These are phyloP conservation scores for Cladosporium sp. DNA, from an alignment of 2,329 filamentous ascomycete genomes.

Conservation along the genomic window DNA sequence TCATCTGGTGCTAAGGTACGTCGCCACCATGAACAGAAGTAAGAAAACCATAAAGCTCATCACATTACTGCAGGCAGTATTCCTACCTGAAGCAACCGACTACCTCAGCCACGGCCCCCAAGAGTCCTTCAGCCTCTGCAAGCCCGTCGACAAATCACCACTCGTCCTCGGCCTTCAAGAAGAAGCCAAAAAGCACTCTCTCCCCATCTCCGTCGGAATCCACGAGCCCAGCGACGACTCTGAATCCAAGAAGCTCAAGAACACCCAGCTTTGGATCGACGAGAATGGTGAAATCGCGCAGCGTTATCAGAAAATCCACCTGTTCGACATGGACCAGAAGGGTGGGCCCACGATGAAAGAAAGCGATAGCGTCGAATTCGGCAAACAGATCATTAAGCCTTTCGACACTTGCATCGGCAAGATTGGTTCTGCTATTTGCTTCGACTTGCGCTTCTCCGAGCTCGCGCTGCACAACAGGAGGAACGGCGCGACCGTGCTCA, in stretches of 20 bases:
- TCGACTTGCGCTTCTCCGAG: slow-evolving; percentile 83
- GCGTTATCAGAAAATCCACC: slow-evolving; percentile 81
- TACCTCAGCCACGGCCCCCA: slow-evolving; percentile 70
- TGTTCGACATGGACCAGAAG: slow-evolving; percentile 65
- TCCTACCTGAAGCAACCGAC: slow-evolving; percentile 87
- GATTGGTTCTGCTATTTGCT: slow-evolving; percentile 79
- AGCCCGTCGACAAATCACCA: slow-evolving; percentile 58
- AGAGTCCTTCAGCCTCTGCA: slow-evolving; percentile 67
- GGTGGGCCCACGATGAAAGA: slow-evolving; percentile 57
- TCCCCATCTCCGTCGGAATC: slow-evolving; percentile 81
- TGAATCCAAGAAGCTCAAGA: slow-evolving; percentile 51
- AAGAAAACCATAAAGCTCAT: neutral
- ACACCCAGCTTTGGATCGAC: slow-evolving; percentile 64
- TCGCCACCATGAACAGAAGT: neutral
- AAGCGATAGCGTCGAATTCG: slow-evolving; percentile 64
- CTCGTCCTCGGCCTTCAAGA: slow-evolving; percentile 73
- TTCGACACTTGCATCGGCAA: slow-evolving; percentile 70
- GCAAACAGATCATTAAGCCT: slow-evolving; percentile 59
- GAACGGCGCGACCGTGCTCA: slow-evolving; percentile 67
- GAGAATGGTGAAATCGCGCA: slow-evolving; percentile 54
- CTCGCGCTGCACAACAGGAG: slow-evolving; percentile 62
- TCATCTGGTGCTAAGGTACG: slow-evolving; percentile 70
- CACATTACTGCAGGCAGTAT: slow-evolving; percentile 60
- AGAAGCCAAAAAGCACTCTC: slow-evolving; percentile 56
- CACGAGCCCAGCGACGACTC: slow-evolving; percentile 62